phyloP scores from a whole-genome alignment of 371 early-diverging fungal genomes.

The Mucor piriformis region DNA sequence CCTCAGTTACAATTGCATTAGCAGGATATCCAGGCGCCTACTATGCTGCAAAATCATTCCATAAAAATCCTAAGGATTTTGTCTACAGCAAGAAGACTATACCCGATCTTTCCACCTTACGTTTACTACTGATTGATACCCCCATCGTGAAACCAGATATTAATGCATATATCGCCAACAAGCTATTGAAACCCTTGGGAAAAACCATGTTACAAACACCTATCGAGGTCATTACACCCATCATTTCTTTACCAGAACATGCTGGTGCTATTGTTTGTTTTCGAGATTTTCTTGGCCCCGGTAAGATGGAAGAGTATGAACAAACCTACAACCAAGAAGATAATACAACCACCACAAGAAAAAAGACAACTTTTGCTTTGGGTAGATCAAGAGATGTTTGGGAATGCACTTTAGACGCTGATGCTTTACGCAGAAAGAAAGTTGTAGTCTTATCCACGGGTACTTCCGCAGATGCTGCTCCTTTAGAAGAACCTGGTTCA shows the following conservation, averaged over 20 bases:
- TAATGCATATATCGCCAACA: slow-evolving; percentile 64
- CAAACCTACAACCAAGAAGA: slow-evolving; percentile 17
- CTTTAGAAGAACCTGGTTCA: slow-evolving; percentile 9
- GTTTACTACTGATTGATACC: slow-evolving; percentile 74
- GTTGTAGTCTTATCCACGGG: slow-evolving; percentile 58
- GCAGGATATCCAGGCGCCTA: slow-evolving; percentile 73
- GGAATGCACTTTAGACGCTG: slow-evolving; percentile 60
- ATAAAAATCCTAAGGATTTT: slow-evolving; percentile 54
- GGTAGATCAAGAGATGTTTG: slow-evolving; percentile 56
- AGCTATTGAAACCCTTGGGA: slow-evolving; percentile 65
- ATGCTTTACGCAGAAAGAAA: slow-evolving; percentile 53
- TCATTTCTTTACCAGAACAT: slow-evolving; percentile 73
- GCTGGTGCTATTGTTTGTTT: slow-evolving; percentile 74
- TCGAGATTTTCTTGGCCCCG: slow-evolving; percentile 51
- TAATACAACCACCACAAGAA: slow-evolving; percentile 22
- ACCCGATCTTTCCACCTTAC: slow-evolving; percentile 66
- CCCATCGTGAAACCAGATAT: slow-evolving; percentile 61
- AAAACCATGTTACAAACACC: slow-evolving; percentile 37
- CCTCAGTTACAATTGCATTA: slow-evolving; percentile 67
- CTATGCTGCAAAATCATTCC: slow-evolving; percentile 54
- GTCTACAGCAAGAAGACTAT: slow-evolving; percentile 60
- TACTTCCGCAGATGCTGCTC: slow-evolving; percentile 24
- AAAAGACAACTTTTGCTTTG: slow-evolving; percentile 36
- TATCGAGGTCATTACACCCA: slow-evolving; percentile 64
- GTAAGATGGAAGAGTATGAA: slow-evolving; percentile 38